Conservation (phyloP, 1,284 basidiomycete genomes). For the Rhodotorula sp. region DNA sequence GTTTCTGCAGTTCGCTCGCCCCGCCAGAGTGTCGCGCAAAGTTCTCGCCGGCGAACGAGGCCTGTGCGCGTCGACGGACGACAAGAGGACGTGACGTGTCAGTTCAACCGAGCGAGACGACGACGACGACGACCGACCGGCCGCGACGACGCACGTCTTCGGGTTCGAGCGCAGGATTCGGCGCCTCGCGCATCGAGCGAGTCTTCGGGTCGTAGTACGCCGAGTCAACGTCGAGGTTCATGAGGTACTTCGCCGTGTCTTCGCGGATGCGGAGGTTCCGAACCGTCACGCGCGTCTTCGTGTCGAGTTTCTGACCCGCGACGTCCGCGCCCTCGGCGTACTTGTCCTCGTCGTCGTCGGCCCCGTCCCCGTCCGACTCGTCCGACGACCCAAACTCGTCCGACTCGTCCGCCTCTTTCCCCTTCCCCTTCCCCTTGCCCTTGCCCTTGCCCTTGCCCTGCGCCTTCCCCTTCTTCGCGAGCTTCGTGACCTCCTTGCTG, state of each 20-base stretch:
- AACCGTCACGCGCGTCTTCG: conserved; percentile 96
- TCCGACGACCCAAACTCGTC: conserved; percentile 90
- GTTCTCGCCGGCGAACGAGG: conserved; percentile 93
- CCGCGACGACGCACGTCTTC: conserved; percentile 68
- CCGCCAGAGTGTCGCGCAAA: conserved; percentile 88
- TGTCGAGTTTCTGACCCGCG: conserved; percentile 95
- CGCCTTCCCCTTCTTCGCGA: conserved; percentile 69
- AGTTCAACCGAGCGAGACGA: background rate
- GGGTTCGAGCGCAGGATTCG: conserved; percentile 67
- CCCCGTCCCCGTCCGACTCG: conserved; percentile 38
- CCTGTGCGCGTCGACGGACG: conserved; percentile 53
- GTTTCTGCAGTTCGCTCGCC: conserved; percentile 80
- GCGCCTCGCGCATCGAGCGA: conserved; percentile 97
- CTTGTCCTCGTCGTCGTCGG: conserved; percentile 77
- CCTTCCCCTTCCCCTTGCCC: conserved; percentile 2
- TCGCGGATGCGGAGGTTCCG: conserved; percentile 98
- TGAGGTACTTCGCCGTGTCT: conserved; percentile 98
- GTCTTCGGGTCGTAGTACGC: conserved; percentile 99
- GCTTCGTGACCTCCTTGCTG: conserved; percentile 64
- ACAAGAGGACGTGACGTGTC: too few species aligned
- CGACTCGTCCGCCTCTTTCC: conserved; percentile 55
- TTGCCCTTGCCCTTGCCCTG: too few species aligned
- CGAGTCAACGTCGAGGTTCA: conserved; percentile 91
- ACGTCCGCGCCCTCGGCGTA: conserved; percentile 97
- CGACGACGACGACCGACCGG: background rate